Evolutionary conservation across 2,329 filamentous ascomycete species (phyloP), one percentile per base, ranked within the genome.

Genomic region (Aureobasidium leucospermi): DNA sequence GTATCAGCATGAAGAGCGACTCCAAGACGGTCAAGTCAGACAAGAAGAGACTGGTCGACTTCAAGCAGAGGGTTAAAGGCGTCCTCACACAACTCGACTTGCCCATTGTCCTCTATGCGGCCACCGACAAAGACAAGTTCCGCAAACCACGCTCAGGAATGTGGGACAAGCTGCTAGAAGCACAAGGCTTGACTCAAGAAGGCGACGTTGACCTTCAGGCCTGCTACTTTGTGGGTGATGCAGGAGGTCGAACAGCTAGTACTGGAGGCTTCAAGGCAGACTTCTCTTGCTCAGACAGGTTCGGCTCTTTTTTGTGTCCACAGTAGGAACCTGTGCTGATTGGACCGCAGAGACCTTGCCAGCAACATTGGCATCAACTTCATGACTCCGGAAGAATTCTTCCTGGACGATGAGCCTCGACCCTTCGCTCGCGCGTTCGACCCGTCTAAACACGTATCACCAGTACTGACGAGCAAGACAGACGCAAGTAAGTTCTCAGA

Each of bases 221-320:
- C 3, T 95, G 89, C 28, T 78, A 96, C 63, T 96, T 96, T 69
- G 85, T 99, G 46, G 94, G 94, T 46, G 94, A 99, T 75, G 94
- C 94, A 51, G 84, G 80, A 57, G 84, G 69, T 68, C 76, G 64
- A 77, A 84, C 63, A 64, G 68, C 69, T 10, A 66, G 69, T 41
- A 64, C 71, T 66, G 69, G 69, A 64, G 67, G 70, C 63, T 71
- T 74, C 59, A 75, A 70, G 42, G 80, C 80, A 58, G 83, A 86
- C 70, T 79, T 85, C 74, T 82, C 83, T 15, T 78, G 77, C 67
- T 81, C 78, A 11, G 84, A 87, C 71, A 78, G 81, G 81, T 83
- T 67, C 47, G 68, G 42, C 34, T 36, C 39, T 39, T 29, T 8
- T n/a, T 19, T 34, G 10, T 31, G 38, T 16, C 15, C 11, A 15